phyloP scores from a whole-genome alignment of 2,329 filamentous ascomycete species.

The Didymella pinodella region DNA sequence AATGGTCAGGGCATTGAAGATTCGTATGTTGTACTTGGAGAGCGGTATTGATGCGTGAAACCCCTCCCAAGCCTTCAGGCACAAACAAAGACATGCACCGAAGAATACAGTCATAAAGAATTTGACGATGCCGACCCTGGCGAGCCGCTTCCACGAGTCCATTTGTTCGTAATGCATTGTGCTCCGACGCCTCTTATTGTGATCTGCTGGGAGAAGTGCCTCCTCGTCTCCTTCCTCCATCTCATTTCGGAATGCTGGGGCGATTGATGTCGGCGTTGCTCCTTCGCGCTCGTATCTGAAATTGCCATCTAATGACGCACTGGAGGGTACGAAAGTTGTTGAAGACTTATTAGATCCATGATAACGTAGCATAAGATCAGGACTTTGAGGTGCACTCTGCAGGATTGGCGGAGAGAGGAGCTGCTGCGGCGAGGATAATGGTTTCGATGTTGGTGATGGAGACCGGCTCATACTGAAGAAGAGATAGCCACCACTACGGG shows the following conservation, averaged over 20 bases:
- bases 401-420: not conserved
- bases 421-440: not conserved
- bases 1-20: slow-evolving; percentile 46
- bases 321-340: not conserved
- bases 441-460: not conserved
- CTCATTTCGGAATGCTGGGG: not conserved
- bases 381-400: not conserved
- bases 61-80: slow-evolving; percentile 41
- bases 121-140: slow-evolving; percentile 35
- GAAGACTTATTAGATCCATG: not conserved
- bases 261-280: not conserved
- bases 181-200: not conserved
- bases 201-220: not conserved
- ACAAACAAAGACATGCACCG: slow-evolving; percentile 36
- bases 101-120: slow-evolving; percentile 41
- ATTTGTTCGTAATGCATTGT: not conserved
- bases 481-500: not conserved
- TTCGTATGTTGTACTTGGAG: slow-evolving; percentile 32
- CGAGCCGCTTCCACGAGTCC: slow-evolving; percentile 20
- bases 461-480: not conserved
- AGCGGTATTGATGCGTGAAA: slow-evolving; percentile 32
- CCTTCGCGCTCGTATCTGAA: not conserved
- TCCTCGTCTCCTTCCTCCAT: slow-evolving; percentile 1
- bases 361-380: not conserved
- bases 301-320: not conserved